A percentile compares a stretch with the other conserved stretches of the same genome.
phyloP scores from a whole-genome alignment of 768 basidiomycete genomes.

The Dacryopinax spathularia region DNA sequence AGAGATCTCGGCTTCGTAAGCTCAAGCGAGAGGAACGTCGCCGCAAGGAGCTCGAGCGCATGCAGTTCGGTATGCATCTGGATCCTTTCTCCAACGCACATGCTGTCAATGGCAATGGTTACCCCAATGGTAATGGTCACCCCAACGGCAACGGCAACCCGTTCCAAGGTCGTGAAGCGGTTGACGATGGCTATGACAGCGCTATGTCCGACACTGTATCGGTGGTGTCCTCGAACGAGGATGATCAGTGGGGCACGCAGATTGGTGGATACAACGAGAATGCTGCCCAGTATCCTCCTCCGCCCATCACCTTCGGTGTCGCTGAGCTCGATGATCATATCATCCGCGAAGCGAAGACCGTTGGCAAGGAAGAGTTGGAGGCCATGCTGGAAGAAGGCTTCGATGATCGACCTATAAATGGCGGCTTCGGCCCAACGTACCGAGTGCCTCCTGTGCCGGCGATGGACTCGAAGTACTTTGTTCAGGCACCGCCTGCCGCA shows the following conservation, averaged over 20 bases:
- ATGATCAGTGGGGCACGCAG: constrained; percentile 90
- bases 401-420: constrained; percentile 41
- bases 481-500: neutral
- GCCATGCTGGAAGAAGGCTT: constrained; percentile 89
- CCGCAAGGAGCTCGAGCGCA: constrained; percentile 63
- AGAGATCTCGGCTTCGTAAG: constrained; percentile 85
- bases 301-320: constrained; percentile 55
- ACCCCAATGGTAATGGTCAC: constrained; percentile 14
- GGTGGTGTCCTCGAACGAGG: constrained; percentile 63
- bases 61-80: constrained; percentile 19
- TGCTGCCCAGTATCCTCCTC: constrained; percentile 61
- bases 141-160: constrained; percentile 36
- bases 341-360: constrained; percentile 27
- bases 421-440: constrained; percentile 5
- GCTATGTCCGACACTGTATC: constrained; percentile 57
- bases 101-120: constrained; percentile 36
- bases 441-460: neutral
- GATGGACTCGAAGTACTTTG: neutral
- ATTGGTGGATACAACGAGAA: constrained; percentile 93
- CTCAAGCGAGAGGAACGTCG: constrained; percentile 73
- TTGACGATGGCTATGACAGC: constrained; percentile 26
- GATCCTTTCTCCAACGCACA: constrained; percentile 25
- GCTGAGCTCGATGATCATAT: constrained; percentile 24
- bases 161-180: constrained; percentile 12
- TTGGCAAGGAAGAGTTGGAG: constrained; percentile 67